These are phyloP conservation scores for Dryadomyces sulphureus DNA, from an alignment of 2,329 filamentous ascomycete genomes.

Conservation along the genomic window DNA sequence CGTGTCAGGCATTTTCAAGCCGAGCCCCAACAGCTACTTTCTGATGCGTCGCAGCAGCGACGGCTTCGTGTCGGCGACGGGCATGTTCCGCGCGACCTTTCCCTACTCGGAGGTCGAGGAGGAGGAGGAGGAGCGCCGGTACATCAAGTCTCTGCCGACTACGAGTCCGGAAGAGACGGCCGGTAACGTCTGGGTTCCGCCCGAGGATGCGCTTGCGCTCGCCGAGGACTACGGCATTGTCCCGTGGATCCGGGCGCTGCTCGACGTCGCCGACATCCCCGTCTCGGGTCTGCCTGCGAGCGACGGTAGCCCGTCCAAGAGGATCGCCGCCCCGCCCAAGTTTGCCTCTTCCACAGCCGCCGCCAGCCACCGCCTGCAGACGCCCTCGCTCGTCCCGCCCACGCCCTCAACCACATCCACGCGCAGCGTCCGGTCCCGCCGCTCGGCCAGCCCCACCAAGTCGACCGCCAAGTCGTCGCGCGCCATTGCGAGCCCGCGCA, in stretches of 20 bases:
- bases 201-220: conserved; percentile 63
- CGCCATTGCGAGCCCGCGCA: conserved; percentile 35
- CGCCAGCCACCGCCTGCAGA: neutral
- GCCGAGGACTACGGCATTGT: conserved; percentile 77
- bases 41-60: conserved; percentile 84
- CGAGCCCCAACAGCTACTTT: conserved; percentile 85
- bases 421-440: conserved; percentile 33
- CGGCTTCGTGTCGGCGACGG: conserved; percentile 71
- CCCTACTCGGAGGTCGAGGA: conserved; percentile 60
- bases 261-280: conserved; percentile 71
- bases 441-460: conserved; percentile 45
- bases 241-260: conserved; percentile 80
- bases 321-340: conserved; percentile 67
- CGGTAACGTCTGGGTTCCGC: conserved; percentile 91
- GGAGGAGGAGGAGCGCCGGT: conserved; percentile 62
- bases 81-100: conserved; percentile 87
- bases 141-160: conserved; percentile 67
- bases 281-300: conserved; percentile 29
- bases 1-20: conserved; percentile 82
- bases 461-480: conserved; percentile 24
- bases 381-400: conserved; percentile 29
- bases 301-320: conserved; percentile 48
- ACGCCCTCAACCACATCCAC: conserved; percentile 37
- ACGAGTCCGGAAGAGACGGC: conserved; percentile 87
- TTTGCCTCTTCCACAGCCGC: conserved; percentile 31